These are phyloP conservation scores for Solanum chiquidenum DNA, from an alignment of 257 asterid genomes.

Conservation along the genomic window DNA sequence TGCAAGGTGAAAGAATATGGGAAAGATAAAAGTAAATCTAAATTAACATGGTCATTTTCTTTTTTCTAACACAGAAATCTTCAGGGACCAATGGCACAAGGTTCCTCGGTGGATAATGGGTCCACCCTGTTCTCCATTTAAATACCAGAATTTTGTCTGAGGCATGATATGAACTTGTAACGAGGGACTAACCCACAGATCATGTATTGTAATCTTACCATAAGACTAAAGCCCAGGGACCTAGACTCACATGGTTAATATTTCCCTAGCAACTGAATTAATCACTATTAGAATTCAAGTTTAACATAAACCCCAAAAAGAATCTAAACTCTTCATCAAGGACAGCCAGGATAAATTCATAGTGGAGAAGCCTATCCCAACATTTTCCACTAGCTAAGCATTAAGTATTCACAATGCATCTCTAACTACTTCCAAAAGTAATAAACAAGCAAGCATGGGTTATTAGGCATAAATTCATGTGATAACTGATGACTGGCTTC, in stretches of 20 bases:
- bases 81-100: neutral
- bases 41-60: neutral
- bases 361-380: neutral
- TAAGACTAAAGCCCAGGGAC: neutral
- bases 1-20: neutral
- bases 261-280: neutral
- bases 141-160: neutral
- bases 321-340: neutral
- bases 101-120: neutral
- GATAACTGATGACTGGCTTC: neutral
- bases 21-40: neutral
- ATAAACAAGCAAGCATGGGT: neutral
- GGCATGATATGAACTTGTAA: neutral
- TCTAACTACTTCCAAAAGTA: neutral
- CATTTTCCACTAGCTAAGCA: neutral
- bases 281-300: neutral
- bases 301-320: neutral
- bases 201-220: neutral
- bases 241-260: neutral
- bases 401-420: neutral
- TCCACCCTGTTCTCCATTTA: neutral
- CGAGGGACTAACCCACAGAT: neutral
- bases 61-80: neutral
- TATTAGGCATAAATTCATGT: neutral
- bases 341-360: neutral